Conservation (phyloP, 768 basidiomycete species). For the Boletus tomentosulus region DNA sequence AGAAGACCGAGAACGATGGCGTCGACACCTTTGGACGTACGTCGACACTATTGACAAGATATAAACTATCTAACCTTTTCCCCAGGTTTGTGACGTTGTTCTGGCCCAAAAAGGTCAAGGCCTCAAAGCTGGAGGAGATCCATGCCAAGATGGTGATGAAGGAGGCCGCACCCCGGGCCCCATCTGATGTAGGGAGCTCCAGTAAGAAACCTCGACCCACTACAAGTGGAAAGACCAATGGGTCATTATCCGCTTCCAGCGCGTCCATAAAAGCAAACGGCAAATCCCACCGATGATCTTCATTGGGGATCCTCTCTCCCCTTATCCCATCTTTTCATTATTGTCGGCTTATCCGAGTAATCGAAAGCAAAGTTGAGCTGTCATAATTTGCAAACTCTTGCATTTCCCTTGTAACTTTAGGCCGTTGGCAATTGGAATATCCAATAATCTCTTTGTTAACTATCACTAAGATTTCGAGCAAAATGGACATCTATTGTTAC, state of each 20-base stretch:
- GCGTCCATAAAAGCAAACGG: conserved; percentile 52
- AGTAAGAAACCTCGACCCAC: conserved; percentile 59
- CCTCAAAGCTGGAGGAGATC: conserved; percentile 89
- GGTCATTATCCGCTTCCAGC: conserved; percentile 41
- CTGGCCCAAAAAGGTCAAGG: conserved; percentile 97
- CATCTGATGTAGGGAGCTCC: conserved; percentile 42
- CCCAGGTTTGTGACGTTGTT: conserved; percentile 88
- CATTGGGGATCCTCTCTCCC: conserved; percentile 7
- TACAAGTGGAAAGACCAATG: conserved; percentile 49
- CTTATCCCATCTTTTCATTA: conserved; percentile 19
- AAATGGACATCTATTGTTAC: conserved; percentile 18
- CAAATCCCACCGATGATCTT: conserved; percentile 54
- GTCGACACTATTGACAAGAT: conserved; percentile 33
- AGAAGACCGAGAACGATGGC: conserved; percentile 83
- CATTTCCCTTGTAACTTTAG: conserved; percentile 23
- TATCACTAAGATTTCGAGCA: conserved; percentile 10
- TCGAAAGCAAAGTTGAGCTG: conserved; percentile 19
- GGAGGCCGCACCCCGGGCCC: conserved; percentile 63
- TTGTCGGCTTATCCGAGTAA: conserved; percentile 22
- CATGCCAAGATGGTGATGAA: conserved; percentile 96
- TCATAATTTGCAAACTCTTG: conserved; percentile 25
- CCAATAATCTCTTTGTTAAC: conserved; percentile 11
- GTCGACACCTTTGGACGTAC: conserved; percentile 94
- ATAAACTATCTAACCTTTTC: conserved; percentile 6
- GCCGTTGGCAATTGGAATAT: conserved; percentile 14